Evolutionary conservation across 148 eudicot species (phyloP), one percentile per base, ranked within the genome.

Genomic region (Diospyros kaki): DNA sequence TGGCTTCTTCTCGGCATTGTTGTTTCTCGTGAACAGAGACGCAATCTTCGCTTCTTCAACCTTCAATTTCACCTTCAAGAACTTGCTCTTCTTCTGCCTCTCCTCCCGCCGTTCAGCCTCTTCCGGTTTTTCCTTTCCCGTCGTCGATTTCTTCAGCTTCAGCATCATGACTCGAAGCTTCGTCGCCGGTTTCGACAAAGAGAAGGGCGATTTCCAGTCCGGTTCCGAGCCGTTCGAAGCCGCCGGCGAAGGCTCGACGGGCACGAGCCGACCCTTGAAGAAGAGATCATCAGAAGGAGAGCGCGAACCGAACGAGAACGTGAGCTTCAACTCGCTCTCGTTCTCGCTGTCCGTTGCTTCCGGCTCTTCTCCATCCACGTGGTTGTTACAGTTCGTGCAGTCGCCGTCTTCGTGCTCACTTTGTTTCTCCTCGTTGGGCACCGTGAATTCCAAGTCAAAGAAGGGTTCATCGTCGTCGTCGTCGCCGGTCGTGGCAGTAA

Each of bases 401-500:
- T 28, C 55, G 46, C 15, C 80, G 4, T 80, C 81, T 28, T 28
- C 66, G 9, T 60, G 76, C n/a, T 61, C 72, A 62, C 55, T 46
- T 10, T 48, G 78, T 2, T 80, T 80, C 4, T 67, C 87, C 1
- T 75, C 83, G 4, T 75, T 76, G 17, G 89, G 87, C 5, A 83
- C 80, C 12, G 87, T 11, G 78, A 93, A 86, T 80, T 93, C 94
- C 58, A 93, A 48, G 84, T 93, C 98, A 60, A 93, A 91, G 83
- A 87, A 93, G 1, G 92, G 92, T 0, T 92, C 98, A n/a, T 84
- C 84, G 50, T 83, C 97, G 4, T 78, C 91, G 64, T 81, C 73
- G 44, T 28, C 28, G 2, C 76, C 74, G 39, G 69, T 71, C 17
- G 46, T 77, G 55, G 86, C 60, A 9, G 86, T 58, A 54, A 71